Evolutionary conservation across 257 asterid species (phyloP).

Genomic region (Fraxinus quadrangulata): DNA sequence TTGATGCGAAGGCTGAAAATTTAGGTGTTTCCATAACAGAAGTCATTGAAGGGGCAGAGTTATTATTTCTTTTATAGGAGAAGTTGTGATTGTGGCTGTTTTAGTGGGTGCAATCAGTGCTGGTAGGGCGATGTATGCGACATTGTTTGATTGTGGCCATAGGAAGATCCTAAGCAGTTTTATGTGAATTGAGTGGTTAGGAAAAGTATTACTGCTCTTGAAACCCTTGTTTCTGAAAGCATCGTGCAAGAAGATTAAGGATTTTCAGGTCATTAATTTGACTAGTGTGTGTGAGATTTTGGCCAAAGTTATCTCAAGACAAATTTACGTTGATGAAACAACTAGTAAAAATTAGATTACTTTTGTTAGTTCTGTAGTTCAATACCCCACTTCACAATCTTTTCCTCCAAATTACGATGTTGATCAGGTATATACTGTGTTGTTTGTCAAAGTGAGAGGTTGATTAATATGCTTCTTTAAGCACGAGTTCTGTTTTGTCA

Average conservation of each 20-base stretch:
- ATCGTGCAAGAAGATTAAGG: background rate
- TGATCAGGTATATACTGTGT: background rate
- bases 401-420: background rate
- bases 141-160: background rate
- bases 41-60: background rate
- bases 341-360: background rate
- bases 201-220: background rate
- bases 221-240: background rate
- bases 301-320: background rate
- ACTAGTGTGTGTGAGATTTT: background rate
- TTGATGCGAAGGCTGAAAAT: background rate
- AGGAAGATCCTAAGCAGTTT: background rate
- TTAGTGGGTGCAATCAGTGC: background rate
- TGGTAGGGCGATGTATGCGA: background rate
- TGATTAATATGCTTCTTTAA: constrained; percentile 6
- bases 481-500: background rate
- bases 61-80: background rate
- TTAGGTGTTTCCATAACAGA: background rate
- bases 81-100: background rate
- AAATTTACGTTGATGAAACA: background rate
- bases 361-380: constrained; percentile 1
- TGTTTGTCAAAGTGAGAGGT: constrained; percentile 8
- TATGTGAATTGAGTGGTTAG: background rate
- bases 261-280: background rate
- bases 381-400: background rate